phyloP scores from a whole-genome alignment of 495 filamentous ascomycete species.

The Chaetomium cochliodes region DNA sequence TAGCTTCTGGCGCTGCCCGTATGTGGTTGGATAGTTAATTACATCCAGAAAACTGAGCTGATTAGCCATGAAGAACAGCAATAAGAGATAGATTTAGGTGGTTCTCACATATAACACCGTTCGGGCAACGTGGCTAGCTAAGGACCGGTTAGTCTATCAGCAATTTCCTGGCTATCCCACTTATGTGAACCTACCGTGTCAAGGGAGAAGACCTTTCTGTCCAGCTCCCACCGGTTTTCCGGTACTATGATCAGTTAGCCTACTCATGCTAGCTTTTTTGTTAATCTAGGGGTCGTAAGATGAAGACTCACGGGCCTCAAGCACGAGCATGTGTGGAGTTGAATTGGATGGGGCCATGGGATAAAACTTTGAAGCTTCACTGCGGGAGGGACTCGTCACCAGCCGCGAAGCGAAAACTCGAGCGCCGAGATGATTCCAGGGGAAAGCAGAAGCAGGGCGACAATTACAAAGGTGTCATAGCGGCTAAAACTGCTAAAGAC shows the following conservation, averaged over 20 bases:
- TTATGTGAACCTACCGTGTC: constrained; percentile 6
- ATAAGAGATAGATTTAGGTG: background rate
- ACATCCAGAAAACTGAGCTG: constrained; percentile 25
- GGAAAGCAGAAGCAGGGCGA: too few relatives aligned
- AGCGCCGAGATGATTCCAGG: too few relatives aligned
- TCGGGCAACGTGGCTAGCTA: constrained; percentile 21
- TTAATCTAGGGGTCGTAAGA: too few relatives aligned
- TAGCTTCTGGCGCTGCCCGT: constrained; percentile 17
- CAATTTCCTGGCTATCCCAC: background rate
- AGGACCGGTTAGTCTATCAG: background rate
- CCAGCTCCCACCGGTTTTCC: background rate
- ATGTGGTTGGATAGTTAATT: constrained; percentile 16
- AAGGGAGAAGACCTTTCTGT: background rate
- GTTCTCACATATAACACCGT: constrained; percentile 25
- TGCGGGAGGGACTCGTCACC: background rate
- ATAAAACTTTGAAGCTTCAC: background rate
- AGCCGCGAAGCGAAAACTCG: too few relatives aligned
- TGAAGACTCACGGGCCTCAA: constrained; percentile 11
- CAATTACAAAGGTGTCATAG: too few relatives aligned
- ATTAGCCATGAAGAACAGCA: background rate
- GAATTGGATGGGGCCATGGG: background rate
- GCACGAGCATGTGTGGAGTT: constrained; percentile 8
- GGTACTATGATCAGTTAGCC: background rate
- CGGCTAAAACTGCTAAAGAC: too few relatives aligned
- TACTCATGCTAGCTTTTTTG: too few relatives aligned